These are phyloP conservation scores for Calendula officinalis DNA, from an alignment of 129 eudicot species.

Conservation along the genomic window DNA sequence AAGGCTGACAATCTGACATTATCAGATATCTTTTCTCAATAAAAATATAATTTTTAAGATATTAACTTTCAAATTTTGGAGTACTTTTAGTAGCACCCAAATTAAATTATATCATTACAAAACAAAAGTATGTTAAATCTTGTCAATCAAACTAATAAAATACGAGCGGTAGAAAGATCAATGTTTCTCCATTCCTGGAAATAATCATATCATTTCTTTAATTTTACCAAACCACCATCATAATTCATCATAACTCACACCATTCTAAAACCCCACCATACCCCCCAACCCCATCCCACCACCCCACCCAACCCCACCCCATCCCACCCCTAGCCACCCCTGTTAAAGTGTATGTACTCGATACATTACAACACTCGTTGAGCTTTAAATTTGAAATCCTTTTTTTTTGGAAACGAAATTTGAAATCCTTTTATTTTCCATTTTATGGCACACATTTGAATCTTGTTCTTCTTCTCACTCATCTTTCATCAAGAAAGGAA, in stretches of 20 bases:
- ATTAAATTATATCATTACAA: background rate
- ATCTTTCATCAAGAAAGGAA: constrained; percentile 38
- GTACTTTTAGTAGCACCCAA: no score
- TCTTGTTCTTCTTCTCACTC: background rate
- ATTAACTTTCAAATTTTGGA: no score
- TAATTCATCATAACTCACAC: constrained; percentile 42
- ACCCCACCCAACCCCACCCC: no score
- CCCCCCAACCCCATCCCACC: background rate
- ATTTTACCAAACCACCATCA: constrained; percentile 27
- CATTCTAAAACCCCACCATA: constrained; percentile 41
- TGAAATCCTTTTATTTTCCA: constrained; percentile 26
- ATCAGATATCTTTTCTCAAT: no score
- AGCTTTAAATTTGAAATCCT: constrained; percentile 29
- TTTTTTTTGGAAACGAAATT: constrained; percentile 22
- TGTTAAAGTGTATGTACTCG: constrained; percentile 28
- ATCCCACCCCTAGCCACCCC: background rate
- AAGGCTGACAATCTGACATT: no score
- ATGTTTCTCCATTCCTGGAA: constrained; percentile 5
- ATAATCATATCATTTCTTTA: background rate
- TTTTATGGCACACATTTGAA: constrained; percentile 34
- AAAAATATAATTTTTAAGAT: no score
- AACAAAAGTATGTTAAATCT: background rate
- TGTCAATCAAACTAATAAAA: background rate
- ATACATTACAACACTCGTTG: constrained; percentile 12
- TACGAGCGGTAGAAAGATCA: background rate